Base-by-base conservation (phyloP, 106 monocot species). In the Posidonia australis region DNA sequence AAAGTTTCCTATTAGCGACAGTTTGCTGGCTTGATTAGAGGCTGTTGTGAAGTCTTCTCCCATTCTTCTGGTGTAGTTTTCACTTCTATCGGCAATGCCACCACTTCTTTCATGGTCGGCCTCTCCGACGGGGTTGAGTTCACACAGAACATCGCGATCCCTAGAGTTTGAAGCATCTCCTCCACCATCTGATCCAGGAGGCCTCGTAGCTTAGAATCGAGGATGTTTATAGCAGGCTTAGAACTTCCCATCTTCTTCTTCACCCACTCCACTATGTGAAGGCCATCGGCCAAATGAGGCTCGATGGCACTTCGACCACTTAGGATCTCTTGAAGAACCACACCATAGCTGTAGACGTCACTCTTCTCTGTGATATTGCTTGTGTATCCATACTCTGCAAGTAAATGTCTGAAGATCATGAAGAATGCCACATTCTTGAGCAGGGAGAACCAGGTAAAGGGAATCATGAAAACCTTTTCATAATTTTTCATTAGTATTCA, bases 361-460 rank as follows among this genome's bases (percentile, higher is more conserved):
- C 96, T 98, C 74, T 98, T 98, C 67, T 90, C 96, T 20, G 90
- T 98, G 72, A 98, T 90, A 28, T 91, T 87, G 30, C 64, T 72
- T 0, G 85, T 87, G 81, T 98, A 98, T 13, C 84, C 87, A 21
- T 98, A 98, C 69, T 98, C 90, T 98, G 79, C 55, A 75, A 26
- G n/a, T n/a, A 99, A 91, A 70, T 99, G 98, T 68, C 75, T 99
- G 65, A 91, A 99, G 66, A 79, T 99, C 31, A 81, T 99, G 91
- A 91, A 99, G 71, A 99, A 99, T 77, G 98, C 91, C 16, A 91
- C 88, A 65, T 99, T 91, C 77, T 51, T 91, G 73, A 99, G 98
- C 67, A 88, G 81, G 66, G 81, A 88, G 65, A 99, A 99, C 72
- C 91, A 99, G 98, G 98, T 84, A 55, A 63, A 51, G 16, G 18